phyloP scores from a whole-genome alignment of 805 yeast genomes.

The Starmerella floris region DNA sequence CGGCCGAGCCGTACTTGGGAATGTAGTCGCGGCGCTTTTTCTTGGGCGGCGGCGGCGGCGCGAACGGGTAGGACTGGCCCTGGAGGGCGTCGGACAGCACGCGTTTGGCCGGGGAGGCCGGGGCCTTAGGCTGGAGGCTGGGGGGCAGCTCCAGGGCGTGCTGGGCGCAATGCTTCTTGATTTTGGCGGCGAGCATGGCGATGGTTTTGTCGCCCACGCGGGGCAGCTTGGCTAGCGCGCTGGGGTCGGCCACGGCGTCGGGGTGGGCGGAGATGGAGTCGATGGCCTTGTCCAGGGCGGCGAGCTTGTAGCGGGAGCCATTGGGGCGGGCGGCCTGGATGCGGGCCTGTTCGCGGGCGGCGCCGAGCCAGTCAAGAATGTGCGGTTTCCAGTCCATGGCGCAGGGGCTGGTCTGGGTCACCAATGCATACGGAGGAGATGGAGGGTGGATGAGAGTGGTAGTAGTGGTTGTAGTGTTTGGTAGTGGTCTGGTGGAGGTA shows the following conservation, averaged over 20 bases:
- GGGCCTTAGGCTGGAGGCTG: constrained; percentile 12
- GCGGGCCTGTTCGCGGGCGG: constrained; percentile 18
- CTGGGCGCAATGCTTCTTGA: constrained; percentile 44
- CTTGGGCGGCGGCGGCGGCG: constrained; percentile 13
- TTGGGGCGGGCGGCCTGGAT: constrained; percentile 11
- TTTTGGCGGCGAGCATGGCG: constrained; percentile 34
- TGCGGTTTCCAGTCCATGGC: constrained; percentile 23
- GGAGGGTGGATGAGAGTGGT: too few relatives aligned
- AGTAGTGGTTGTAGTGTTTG: too few relatives aligned
- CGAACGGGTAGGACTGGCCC: constrained; percentile 12
- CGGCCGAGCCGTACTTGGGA: constrained; percentile 18
- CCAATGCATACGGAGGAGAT: too few relatives aligned
- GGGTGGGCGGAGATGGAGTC: constrained; percentile 3
- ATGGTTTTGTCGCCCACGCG: constrained; percentile 65
- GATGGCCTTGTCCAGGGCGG: constrained; percentile 11
- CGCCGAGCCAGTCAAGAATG: constrained; percentile 24
- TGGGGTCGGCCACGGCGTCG: constrained; percentile 28
- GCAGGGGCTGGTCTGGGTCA: too few relatives aligned
- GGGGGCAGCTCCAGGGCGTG: constrained; percentile 38
- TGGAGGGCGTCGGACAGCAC: neutral
- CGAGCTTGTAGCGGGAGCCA: constrained; percentile 10
- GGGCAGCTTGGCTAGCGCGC: constrained; percentile 44
- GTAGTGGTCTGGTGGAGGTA: too few relatives aligned
- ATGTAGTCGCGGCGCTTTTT: constrained; percentile 18
- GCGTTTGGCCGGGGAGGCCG: constrained; percentile 3